phyloP scores from a whole-genome alignment of 345 rosid genomes.

The Arabis alpina region DNA sequence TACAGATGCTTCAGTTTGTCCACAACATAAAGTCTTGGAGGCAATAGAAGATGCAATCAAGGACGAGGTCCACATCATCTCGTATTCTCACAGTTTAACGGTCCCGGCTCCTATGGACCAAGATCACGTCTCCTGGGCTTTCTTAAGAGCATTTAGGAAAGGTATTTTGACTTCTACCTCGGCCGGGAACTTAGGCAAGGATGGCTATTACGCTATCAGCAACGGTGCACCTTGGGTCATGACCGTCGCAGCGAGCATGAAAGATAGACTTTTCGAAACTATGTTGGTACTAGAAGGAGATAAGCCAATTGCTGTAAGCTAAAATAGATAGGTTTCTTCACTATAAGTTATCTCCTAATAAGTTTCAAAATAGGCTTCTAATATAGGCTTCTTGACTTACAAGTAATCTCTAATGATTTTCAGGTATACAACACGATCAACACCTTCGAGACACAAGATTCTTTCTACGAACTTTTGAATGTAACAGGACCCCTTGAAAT shows the following conservation, averaged over 20 bases:
- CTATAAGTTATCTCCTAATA: not conserved
- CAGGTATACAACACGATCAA: constrained; percentile 35
- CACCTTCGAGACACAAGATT: constrained; percentile 35
- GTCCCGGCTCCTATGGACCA: not conserved
- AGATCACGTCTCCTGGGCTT: constrained; percentile 27
- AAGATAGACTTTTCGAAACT: constrained; percentile 44
- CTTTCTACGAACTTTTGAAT: constrained; percentile 27
- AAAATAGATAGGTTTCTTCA: constrained; percentile 7
- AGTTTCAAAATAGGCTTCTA: too few species aligned
- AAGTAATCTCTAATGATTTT: too few species aligned
- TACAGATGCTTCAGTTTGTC: not conserved
- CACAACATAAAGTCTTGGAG: constrained; percentile 39
- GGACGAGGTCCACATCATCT: constrained; percentile 78
- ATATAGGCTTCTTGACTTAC: not conserved
- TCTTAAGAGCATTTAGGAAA: constrained; percentile 47
- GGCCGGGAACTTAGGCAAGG: constrained; percentile 46
- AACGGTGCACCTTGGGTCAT: constrained; percentile 51
- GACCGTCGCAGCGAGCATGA: constrained; percentile 54
- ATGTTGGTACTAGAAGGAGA: constrained; percentile 40
- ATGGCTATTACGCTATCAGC: not conserved
- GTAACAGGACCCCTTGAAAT: constrained; percentile 13
- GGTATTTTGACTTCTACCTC: constrained; percentile 44
- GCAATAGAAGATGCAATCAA: constrained; percentile 76
- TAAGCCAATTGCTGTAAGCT: constrained; percentile 41
- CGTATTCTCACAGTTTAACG: constrained; percentile 49